Percentiles rank a stretch among this genome's conserved stretches.
These are phyloP conservation scores for Castanospermum australe DNA, from an alignment of 306 rosid species.

Conservation along the genomic window DNA sequence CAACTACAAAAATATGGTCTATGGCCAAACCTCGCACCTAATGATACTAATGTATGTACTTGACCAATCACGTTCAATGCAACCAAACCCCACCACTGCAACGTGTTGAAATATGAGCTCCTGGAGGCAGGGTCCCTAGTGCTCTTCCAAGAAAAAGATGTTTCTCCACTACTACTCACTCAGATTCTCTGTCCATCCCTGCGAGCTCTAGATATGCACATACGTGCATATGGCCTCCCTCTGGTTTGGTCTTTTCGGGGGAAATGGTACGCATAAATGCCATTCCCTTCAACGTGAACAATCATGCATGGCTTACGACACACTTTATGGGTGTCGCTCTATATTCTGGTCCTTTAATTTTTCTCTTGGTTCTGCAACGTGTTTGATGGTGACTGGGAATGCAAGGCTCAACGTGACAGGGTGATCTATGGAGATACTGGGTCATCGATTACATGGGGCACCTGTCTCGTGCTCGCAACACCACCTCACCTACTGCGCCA, in stretches of 20 bases:
- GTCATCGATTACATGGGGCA: conserved; percentile 35
- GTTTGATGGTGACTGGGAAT: background rate
- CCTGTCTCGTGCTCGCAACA: conserved; percentile 16
- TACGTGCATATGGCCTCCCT: background rate
- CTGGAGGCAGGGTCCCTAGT: background rate
- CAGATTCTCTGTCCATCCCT: background rate
- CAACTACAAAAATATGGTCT: too few species aligned
- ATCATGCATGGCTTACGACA: conserved; percentile 34
- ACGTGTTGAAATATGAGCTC: conserved; percentile 29
- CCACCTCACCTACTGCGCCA: background rate
- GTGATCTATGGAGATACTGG: conserved; percentile 31
- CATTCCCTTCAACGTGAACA: conserved; percentile 23
- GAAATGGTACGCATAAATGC: background rate
- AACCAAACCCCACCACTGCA: conserved; percentile 14
- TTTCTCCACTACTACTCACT: conserved; percentile 6
- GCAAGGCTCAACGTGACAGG: conserved; percentile 12
- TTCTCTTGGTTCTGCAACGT: background rate
- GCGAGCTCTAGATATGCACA: background rate
- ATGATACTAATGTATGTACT: conserved; percentile 20
- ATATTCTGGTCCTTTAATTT: background rate
- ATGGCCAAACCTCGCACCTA: conserved; percentile 8
- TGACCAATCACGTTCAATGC: background rate
- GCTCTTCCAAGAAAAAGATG: background rate
- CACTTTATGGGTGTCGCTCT: conserved; percentile 26
- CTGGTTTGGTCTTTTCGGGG: conserved; percentile 23